phyloP scores from a whole-genome alignment of 371 early-diverging fungal species.

The Mortierella sp. region DNA sequence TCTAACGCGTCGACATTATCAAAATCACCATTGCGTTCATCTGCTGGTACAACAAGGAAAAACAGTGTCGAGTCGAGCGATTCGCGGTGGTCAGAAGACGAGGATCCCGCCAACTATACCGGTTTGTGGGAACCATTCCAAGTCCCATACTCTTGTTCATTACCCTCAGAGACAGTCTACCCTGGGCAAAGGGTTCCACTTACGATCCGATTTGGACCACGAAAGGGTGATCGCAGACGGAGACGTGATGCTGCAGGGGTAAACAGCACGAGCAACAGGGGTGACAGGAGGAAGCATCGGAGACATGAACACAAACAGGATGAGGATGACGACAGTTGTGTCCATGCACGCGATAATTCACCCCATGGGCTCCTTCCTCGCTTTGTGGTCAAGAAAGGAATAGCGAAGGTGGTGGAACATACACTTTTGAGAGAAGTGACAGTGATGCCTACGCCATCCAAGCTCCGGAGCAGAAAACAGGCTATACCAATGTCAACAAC shows the following conservation, averaged over 20 bases:
- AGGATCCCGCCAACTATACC: slow-evolving; percentile 34
- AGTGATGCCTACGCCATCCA: slow-evolving; percentile 2
- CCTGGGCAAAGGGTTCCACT: slow-evolving; percentile 38
- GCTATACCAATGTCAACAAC: not conserved
- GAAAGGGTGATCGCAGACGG: slow-evolving; percentile 1
- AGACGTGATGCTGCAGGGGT: not conserved
- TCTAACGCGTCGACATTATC: not conserved
- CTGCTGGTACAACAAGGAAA: not conserved
- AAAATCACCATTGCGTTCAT: slow-evolving; percentile 1
- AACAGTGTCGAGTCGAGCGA: not conserved
- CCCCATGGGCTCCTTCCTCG: slow-evolving; percentile 3
- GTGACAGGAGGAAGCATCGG: not conserved
- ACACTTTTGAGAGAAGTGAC: slow-evolving; percentile 38
- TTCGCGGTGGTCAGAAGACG: slow-evolving; percentile 1
- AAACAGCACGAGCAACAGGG: not conserved
- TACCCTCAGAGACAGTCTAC: slow-evolving; percentile 40
- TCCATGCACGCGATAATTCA: not conserved
- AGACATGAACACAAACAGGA: not conserved
- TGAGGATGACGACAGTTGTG: slow-evolving; percentile 1
- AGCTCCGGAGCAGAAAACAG: not conserved
- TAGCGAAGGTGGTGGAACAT: slow-evolving; percentile 41
- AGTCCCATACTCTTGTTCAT: slow-evolving; percentile 33
- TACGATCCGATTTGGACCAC: slow-evolving; percentile 44
- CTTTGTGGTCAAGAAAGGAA: slow-evolving; percentile 43
- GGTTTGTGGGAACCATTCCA: slow-evolving; percentile 52